Base-by-base conservation (phyloP, 257 asterid genomes). In the Gentiana macrophylla region DNA sequence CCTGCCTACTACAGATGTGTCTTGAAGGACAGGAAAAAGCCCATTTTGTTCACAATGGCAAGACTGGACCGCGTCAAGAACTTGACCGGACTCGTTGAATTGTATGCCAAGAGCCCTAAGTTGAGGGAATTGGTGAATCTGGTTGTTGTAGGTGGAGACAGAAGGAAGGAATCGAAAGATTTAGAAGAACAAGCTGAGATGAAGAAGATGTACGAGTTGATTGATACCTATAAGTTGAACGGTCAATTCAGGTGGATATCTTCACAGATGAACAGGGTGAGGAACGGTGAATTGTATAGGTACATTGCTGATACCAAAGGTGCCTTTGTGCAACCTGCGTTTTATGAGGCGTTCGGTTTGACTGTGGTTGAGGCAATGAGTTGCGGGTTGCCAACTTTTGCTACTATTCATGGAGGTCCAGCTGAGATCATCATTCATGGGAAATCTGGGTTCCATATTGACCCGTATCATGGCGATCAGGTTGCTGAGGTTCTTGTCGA, bases 291-390 rank as follows among this genome's bases (percentile, higher is more conserved):
- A 67, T 91, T 89, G 61, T 89, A 86, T 72, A 86, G 96, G 36
- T 86, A 32, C 81, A 84, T 89, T 13, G 94, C 94, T 3, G 97
- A 90, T 78, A 80, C 85, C 0, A 74, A 45, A 32, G 97, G 97
- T 0, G 84, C 70, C 7, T 89, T 89, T 5, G 96, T 89, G 76
- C 97, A 89, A 67, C 96, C 96, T 5, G 97, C 97, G 47, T 84
- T 89, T 57, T 86, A 89, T 34, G 96, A 89, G 79, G 97, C 96
- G 9, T 89, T 89, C 9, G 97, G 97, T 2, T 61, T 89, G 70
- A 89, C 97, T 0, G 97, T 89, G 2, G 96, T 89, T 6, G 97
- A 89, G 79, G 94, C 97, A 55, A 89, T 89, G 97, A 81, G 91
- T 2, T 89, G 97, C 15, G 97, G 97, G 2, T 56, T 89, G 70